A percentile compares a stretch with the other conserved stretches of the same genome.
Conservation (phyloP, 495 filamentous ascomycete species). For the Penicillium canescens region DNA sequence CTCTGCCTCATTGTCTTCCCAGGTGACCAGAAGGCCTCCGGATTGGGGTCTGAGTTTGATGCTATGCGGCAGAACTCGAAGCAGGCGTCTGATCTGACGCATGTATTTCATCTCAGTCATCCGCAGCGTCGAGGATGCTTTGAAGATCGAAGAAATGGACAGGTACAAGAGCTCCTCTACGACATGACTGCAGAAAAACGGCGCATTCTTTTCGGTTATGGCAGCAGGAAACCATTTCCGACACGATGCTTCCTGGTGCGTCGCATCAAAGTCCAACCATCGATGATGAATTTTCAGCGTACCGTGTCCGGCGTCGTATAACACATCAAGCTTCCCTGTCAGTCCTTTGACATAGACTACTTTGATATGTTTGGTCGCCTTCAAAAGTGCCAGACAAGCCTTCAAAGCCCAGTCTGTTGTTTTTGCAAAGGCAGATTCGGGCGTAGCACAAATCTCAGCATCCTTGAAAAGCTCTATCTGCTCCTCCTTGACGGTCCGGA, state of each 20-base stretch:
- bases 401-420: background rate
- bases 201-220: too few relatives aligned
- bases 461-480: background rate
- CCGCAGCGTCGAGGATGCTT: background rate
- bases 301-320: background rate
- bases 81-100: background rate
- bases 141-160: background rate
- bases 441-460: background rate
- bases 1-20: constrained; percentile 4
- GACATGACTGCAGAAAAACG: background rate
- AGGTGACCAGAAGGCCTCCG: constrained; percentile 1
- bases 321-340: background rate
- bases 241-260: background rate
- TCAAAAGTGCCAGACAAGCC: constrained; percentile 2
- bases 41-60: background rate
- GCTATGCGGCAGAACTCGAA: background rate
- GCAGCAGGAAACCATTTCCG: background rate
- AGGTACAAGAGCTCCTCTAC: background rate
- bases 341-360: constrained; percentile 1
- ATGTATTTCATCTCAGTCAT: background rate
- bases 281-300: background rate
- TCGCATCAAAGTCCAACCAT: constrained; percentile 3
- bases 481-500: background rate
- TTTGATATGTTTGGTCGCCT: background rate
- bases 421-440: background rate